A percentile compares a stretch with the other conserved stretches of the same genome.
These are phyloP conservation scores for Eutrema heterophyllum DNA, from an alignment of 345 rosid genomes.

Conservation along the genomic window DNA sequence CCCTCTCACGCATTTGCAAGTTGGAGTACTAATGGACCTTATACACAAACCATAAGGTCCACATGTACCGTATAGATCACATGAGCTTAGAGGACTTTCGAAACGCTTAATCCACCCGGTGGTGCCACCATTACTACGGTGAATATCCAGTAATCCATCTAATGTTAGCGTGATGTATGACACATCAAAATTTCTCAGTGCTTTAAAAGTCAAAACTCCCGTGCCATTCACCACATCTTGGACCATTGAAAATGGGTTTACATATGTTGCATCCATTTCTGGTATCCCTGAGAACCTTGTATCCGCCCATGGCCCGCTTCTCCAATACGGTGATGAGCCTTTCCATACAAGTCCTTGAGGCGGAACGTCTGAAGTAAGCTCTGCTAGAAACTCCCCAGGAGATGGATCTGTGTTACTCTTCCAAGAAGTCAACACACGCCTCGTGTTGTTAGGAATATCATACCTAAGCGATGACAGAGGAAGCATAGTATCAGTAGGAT, in stretches of 20 bases:
- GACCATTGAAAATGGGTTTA: not conserved
- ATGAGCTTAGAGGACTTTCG: not conserved
- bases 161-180: not conserved
- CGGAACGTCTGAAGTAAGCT: constrained; percentile 4
- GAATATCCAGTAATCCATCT: not conserved
- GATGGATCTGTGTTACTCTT: constrained; percentile 8
- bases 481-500: constrained; percentile 4
- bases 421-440: constrained; percentile 2
- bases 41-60: constrained; percentile 21
- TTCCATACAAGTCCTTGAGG: not conserved
- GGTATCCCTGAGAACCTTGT: constrained; percentile 11
- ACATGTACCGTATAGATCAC: constrained; percentile 10
- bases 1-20: constrained; percentile 7
- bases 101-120: not conserved
- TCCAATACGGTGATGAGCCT: not conserved
- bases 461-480: constrained; percentile 5
- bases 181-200: not conserved
- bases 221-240: constrained; percentile 10
- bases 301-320: constrained; percentile 4
- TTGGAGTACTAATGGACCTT: not conserved
- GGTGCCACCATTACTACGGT: not conserved
- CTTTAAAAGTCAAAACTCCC: not conserved
- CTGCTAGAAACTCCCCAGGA: not conserved
- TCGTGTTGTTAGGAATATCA: not conserved
- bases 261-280: not conserved